Evolutionary conservation across 352 stramenopile genomes (phyloP), one percentile per base, ranked within the genome.

Genomic region (Phytophthora megakarya): DNA sequence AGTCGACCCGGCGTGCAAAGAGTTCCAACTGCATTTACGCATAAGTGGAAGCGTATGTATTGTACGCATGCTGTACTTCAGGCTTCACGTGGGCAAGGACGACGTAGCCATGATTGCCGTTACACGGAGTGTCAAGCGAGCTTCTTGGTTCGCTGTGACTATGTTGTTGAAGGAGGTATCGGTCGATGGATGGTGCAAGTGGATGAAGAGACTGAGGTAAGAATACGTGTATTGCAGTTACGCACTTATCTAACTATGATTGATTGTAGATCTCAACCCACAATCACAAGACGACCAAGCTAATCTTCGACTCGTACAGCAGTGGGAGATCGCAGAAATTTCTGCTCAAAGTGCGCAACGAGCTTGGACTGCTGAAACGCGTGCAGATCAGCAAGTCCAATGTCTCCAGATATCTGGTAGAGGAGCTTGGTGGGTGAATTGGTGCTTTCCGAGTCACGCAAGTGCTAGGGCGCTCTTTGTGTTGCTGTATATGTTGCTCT

Each of bases 231-330:
- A 35, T 35, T 35, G 30, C 30, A 35, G 13, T 35, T 35, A 2
- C n/a, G n/a, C n/a, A n/a, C n/a, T 35, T 13, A 15, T 35, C 30
- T 35, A 35, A 35, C 8, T 35, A 35, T 35, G 30, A 5, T 32
- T 35, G 10, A 11, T 12, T 35, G 3, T 35, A 35, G 30, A 35
- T 5, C 13, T 35, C 30, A 7, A 12, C 10, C 21, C 32, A 46
- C 33, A 57, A 42, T 28, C 23, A 58, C 19, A 23, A 39, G 21
- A 42, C 50, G 6, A 58, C 37, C 23, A 49, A 58, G 12, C 26
- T 46, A 3, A 58, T 39, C 2, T 49, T 28, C n/a, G 52, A 50
- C 13, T 60, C 52, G 13, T 60, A 60, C 10, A 42, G 13, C 4
- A 15, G 39, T 5, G 39, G 39, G 39, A 60, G 44, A 10, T 60